phyloP scores from a whole-genome alignment of 2,329 filamentous ascomycete genomes.

The Botryosphaeria dothidea region DNA sequence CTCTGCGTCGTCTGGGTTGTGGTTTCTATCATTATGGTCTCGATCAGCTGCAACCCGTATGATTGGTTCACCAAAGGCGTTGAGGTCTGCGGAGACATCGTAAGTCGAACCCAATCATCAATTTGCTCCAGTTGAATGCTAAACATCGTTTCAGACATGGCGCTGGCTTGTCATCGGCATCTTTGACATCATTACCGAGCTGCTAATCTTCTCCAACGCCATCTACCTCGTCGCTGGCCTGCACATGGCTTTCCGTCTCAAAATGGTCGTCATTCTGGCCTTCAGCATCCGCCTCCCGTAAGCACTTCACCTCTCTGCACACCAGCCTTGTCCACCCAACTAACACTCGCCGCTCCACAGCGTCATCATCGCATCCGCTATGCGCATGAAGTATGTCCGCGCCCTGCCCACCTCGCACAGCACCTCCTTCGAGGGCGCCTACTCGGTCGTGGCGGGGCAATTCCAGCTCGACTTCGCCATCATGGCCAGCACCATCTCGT shows the following conservation, averaged over 20 bases:
- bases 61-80: slow-evolving; percentile 25
- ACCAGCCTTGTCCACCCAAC: no score
- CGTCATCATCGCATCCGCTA: slow-evolving; percentile 28
- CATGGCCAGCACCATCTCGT: slow-evolving; percentile 34
- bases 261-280: slow-evolving; percentile 30
- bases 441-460: slow-evolving; percentile 33
- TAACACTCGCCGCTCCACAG: not conserved
- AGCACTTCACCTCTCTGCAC: not conserved
- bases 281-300: slow-evolving; percentile 33
- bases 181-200: slow-evolving; percentile 32
- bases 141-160: slow-evolving; percentile 23
- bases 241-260: slow-evolving; percentile 30
- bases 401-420: slow-evolving; percentile 20
- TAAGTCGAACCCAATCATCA: slow-evolving; percentile 20
- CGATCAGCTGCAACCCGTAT: slow-evolving; percentile 29
- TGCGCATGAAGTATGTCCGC: slow-evolving; percentile 29
- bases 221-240: slow-evolving; percentile 24
- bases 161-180: slow-evolving; percentile 33
- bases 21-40: slow-evolving; percentile 29
- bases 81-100: slow-evolving; percentile 20
- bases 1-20: slow-evolving; percentile 28
- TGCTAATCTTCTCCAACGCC: slow-evolving; percentile 26
- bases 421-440: slow-evolving; percentile 25
- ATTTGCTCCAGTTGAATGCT: not conserved
- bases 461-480: slow-evolving; percentile 40